A percentile compares a stretch with the other conserved stretches of the same genome.
phyloP scores from a whole-genome alignment of 192 early-diverging fungal species.

The Chytriomyces hyalinus region DNA sequence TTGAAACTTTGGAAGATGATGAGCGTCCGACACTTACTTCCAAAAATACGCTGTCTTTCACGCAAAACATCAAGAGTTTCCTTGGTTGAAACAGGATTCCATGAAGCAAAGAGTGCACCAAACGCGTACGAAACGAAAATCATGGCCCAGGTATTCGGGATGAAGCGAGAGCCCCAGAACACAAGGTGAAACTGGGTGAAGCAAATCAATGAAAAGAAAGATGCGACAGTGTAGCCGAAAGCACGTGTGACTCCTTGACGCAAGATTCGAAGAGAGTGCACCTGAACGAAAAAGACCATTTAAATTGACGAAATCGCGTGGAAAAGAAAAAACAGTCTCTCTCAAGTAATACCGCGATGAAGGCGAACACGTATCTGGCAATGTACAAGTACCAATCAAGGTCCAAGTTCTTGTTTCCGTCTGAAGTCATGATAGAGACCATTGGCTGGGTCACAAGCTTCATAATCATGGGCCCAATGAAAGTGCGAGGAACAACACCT shows the following conservation, averaged over 20 bases:
- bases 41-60: conserved; percentile 26
- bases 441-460: conserved; percentile 27
- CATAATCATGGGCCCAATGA: conserved; percentile 80
- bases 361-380: conserved; percentile 5
- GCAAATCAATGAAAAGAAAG: conserved; percentile 59
- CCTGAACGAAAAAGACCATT: conserved; percentile 16
- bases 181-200: conserved; percentile 83
- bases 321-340: conserved; percentile 31
- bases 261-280: conserved; percentile 56
- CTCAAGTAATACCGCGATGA: conserved; percentile 9
- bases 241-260: conserved; percentile 53
- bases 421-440: conserved; percentile 5
- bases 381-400: conserved; percentile 24
- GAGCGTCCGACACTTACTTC: conserved; percentile 59
- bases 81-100: conserved; percentile 23
- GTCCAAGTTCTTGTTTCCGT: neutral
- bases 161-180: conserved; percentile 86
- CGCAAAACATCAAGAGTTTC: conserved; percentile 7
- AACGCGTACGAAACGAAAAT: conserved; percentile 57
- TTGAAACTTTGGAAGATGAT: no score
- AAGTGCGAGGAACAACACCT: conserved; percentile 94
- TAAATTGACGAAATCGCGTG: conserved; percentile 40
- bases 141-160: conserved; percentile 88
- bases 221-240: conserved; percentile 64
- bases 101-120: conserved; percentile 12